These are phyloP conservation scores for Diaporthe vaccinii DNA, from an alignment of 2,329 filamentous ascomycete species.

Conservation along the genomic window DNA sequence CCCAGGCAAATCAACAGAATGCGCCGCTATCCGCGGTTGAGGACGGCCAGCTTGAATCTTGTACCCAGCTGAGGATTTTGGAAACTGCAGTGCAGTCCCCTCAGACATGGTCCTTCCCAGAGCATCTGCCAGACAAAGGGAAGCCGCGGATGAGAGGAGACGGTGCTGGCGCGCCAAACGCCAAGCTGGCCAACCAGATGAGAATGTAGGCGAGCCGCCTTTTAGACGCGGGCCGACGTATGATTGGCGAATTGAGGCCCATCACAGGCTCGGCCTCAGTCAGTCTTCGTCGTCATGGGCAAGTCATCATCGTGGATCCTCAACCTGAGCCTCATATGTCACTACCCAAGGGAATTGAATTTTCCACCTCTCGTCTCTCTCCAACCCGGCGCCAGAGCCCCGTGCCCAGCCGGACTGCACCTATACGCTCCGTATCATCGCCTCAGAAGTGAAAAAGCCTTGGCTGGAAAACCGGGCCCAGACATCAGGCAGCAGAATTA, in stretches of 20 bases:
- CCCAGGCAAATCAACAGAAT: background rate
- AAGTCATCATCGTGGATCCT: background rate
- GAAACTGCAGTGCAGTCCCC: background rate
- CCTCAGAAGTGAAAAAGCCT: constrained; percentile 4
- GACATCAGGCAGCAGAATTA: constrained; percentile 32
- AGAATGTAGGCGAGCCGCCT: background rate
- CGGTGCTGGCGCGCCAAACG: constrained; percentile 1
- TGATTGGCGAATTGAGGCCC: constrained; percentile 8
- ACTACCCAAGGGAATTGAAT: background rate
- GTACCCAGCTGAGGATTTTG: no score
- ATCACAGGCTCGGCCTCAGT: background rate
- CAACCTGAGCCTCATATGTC: background rate
- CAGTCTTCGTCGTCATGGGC: background rate
- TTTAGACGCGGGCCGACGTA: constrained; percentile 10
- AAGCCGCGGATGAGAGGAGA: background rate
- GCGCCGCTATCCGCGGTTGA: background rate
- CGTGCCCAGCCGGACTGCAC: constrained; percentile 4
- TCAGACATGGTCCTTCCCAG: background rate
- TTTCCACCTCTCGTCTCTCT: constrained; percentile 16
- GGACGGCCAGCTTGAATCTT: background rate
- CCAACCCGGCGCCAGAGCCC: background rate
- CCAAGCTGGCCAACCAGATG: background rate
- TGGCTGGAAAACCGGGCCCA: constrained; percentile 20
- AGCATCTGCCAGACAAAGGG: background rate
- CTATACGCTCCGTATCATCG: background rate